phyloP scores from a whole-genome alignment of 2,329 filamentous ascomycete species.

The Pleurostoma richardsiae region DNA sequence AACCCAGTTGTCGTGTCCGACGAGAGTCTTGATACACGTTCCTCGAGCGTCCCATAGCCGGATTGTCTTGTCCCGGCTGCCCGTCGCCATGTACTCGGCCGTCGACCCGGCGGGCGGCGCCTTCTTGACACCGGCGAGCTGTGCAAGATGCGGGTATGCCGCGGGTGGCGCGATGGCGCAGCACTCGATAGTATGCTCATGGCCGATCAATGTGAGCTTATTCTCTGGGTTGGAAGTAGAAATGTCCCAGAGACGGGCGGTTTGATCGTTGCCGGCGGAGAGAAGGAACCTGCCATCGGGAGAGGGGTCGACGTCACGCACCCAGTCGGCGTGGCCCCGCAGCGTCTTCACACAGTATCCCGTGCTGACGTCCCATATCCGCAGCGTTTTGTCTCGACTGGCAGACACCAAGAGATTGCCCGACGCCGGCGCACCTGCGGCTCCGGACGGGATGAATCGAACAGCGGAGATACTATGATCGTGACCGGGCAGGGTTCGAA shows the following conservation, averaged over 20 bases:
- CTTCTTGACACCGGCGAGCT: constrained; percentile 78
- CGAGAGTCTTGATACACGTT: constrained; percentile 75
- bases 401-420: constrained; percentile 84
- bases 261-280: constrained; percentile 78
- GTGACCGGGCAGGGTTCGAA: constrained; percentile 83
- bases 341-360: constrained; percentile 92
- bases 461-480: constrained; percentile 89
- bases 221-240: constrained; percentile 62
- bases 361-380: constrained; percentile 90
- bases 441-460: constrained; percentile 80
- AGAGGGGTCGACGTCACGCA: constrained; percentile 81
- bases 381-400: constrained; percentile 76
- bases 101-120: constrained; percentile 67
- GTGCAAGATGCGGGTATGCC: constrained; percentile 70
- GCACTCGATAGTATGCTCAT: constrained; percentile 83
- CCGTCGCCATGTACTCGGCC: constrained; percentile 86
- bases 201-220: constrained; percentile 76
- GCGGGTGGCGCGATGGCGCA: constrained; percentile 79
- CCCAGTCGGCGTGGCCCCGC: constrained; percentile 80
- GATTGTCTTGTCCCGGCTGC: constrained; percentile 85
- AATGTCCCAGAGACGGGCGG: constrained; percentile 80
- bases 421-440: constrained; percentile 70
- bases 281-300: constrained; percentile 78
- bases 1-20: constrained; percentile 94
- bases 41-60: constrained; percentile 84